Evolutionary conservation across 441 rosid genomes (phyloP).

Genomic region (Mallotus japonicus): DNA sequence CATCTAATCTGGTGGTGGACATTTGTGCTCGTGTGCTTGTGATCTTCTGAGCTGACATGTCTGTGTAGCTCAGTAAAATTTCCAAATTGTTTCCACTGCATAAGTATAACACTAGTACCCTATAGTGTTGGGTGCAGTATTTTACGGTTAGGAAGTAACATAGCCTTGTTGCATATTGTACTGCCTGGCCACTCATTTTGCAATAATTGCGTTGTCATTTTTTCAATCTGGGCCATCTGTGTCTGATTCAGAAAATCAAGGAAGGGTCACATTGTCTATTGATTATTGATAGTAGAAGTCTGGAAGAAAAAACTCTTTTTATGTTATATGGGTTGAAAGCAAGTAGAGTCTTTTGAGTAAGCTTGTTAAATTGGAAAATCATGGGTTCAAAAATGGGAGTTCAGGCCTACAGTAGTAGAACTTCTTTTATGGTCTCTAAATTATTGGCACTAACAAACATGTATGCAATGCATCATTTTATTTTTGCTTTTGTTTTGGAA

Average conservation of each 20-base stretch:
- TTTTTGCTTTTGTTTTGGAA: conserved; percentile 22
- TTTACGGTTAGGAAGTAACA: conserved; percentile 9
- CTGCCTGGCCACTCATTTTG: conserved; percentile 21
- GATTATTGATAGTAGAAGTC: conserved; percentile 8
- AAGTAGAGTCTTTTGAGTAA: conserved; percentile 13
- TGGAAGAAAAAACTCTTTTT: too few species aligned
- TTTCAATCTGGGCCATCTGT: conserved; percentile 38
- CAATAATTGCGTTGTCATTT: conserved; percentile 38
- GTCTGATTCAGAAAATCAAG: conserved; percentile 33
- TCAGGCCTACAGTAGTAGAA: conserved; percentile 34
- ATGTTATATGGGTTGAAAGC: not conserved
- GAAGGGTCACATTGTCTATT: conserved; percentile 23
- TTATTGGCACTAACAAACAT: conserved; percentile 44
- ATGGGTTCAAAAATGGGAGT: conserved; percentile 31
- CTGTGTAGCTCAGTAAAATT: conserved; percentile 14
- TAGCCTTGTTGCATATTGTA: conserved; percentile 11
- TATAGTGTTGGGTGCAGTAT: not conserved
- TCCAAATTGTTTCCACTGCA: conserved; percentile 22
- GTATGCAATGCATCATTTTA: conserved; percentile 29
- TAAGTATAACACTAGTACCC: not conserved
- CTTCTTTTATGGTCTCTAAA: conserved; percentile 31
- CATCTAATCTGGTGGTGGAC: not conserved
- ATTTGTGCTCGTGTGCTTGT: not conserved
- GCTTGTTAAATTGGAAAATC: conserved; percentile 9
- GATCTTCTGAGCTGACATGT: conserved; percentile 16